A percentile compares a stretch with the other conserved stretches of the same genome.
Evolutionary conservation across 345 rosid genomes (phyloP).

Genomic region (Nephelium lappaceum): DNA sequence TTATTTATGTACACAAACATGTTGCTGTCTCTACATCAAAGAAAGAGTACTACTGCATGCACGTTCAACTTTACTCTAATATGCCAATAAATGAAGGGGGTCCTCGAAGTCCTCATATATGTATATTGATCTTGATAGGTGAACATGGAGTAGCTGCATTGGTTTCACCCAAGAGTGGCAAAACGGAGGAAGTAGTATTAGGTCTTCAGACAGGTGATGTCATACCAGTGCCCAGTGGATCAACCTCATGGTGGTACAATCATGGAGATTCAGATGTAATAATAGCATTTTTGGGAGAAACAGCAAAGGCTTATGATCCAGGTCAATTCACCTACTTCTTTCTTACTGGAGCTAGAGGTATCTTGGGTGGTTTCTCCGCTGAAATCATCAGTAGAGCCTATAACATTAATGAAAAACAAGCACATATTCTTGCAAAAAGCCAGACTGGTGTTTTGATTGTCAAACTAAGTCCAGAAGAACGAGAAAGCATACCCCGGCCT

Average conservation of each 20-base stretch:
- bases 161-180: constrained; percentile 11
- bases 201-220: constrained; percentile 33
- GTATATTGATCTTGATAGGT: constrained; percentile 11
- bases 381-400: constrained; percentile 24
- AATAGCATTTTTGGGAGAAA: constrained; percentile 32
- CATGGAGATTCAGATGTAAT: constrained; percentile 27
- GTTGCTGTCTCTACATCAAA: no score
- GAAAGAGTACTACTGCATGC: no score
- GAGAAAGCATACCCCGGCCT: neutral
- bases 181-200: constrained; percentile 15
- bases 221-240: constrained; percentile 28
- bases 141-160: constrained; percentile 30
- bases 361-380: constrained; percentile 31
- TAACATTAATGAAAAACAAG: constrained; percentile 13
- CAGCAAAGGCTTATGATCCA: constrained; percentile 25
- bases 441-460: constrained; percentile 25
- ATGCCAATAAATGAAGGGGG: no score
- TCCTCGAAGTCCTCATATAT: no score
- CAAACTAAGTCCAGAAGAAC: constrained; percentile 26
- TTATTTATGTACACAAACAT: no score
- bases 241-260: constrained; percentile 46
- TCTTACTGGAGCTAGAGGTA: constrained; percentile 23
- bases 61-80: no score
- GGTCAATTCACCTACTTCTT: constrained; percentile 40
- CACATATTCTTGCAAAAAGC: constrained; percentile 17